These are phyloP conservation scores for Dryas drummondii DNA, from an alignment of 306 rosid genomes.

Conservation along the genomic window DNA sequence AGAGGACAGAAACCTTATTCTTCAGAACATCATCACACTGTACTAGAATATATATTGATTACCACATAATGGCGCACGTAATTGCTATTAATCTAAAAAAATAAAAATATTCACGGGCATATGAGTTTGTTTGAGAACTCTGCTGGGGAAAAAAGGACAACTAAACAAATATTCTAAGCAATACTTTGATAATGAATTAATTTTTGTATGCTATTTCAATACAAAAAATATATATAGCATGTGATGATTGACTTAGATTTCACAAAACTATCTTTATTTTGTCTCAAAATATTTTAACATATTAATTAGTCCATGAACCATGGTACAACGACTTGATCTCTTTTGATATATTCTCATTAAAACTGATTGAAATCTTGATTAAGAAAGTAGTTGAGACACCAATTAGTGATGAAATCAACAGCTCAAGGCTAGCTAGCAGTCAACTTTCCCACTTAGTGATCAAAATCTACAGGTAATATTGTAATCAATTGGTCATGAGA, in stretches of 20 bases:
- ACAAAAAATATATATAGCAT: neutral
- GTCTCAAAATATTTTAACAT: neutral
- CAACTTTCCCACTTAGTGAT: too few relatives aligned
- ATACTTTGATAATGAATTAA: too few relatives aligned
- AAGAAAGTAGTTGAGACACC: neutral
- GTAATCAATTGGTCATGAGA: too few relatives aligned
- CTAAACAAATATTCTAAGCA: neutral
- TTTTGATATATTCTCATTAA: neutral
- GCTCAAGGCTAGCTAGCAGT: too few relatives aligned
- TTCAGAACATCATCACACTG: neutral
- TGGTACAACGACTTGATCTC: neutral
- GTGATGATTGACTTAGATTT: constrained; percentile 7
- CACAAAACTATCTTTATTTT: neutral
- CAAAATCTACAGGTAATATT: too few relatives aligned
- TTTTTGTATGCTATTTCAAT: too few relatives aligned
- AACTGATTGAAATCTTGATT: neutral
- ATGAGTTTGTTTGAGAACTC: neutral
- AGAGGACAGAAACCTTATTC: neutral
- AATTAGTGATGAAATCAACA: neutral
- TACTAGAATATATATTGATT: neutral
- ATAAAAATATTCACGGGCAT: neutral
- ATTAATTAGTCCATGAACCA: neutral
- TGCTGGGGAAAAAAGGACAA: too few relatives aligned
- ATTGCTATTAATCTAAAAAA: neutral
- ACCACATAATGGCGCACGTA: neutral